phyloP scores from a whole-genome alignment of 768 basidiomycete species.

The Exsudoporus frostii region DNA sequence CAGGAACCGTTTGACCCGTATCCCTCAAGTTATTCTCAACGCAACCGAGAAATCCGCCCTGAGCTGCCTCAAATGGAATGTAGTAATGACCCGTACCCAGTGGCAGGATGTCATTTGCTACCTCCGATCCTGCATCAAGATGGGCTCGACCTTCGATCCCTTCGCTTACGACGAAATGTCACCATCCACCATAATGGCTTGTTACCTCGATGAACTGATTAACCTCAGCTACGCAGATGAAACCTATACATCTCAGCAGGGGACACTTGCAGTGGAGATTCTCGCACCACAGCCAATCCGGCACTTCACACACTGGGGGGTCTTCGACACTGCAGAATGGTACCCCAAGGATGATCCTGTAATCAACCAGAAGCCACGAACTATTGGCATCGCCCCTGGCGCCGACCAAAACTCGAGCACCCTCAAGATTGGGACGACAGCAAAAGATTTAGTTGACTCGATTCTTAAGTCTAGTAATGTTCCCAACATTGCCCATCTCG shows the following conservation, averaged over 20 bases:
- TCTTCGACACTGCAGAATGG: conserved; percentile 23
- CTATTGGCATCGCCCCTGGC: conserved; percentile 30
- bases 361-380: conserved; percentile 26
- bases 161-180: conserved; percentile 19
- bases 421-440: conserved; percentile 14
- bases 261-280: neutral
- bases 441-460: conserved; percentile 27
- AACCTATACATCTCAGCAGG: neutral
- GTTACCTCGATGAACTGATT: conserved; percentile 21
- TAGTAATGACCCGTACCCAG: conserved; percentile 15
- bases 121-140: conserved; percentile 26
- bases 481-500: conserved; percentile 1
- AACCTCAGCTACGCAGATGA: conserved; percentile 2
- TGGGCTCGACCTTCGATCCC: conserved; percentile 24
- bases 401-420: conserved; percentile 3
- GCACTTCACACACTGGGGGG: conserved; percentile 2
- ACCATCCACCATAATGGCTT: conserved; percentile 13
- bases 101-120: conserved; percentile 24
- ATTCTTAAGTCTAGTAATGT: conserved; percentile 21
- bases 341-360: conserved; percentile 32
- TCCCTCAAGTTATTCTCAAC: conserved; percentile 24
- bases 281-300: conserved; percentile 15
- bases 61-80: conserved; percentile 22
- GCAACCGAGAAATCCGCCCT: conserved; percentile 23
- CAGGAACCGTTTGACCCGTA: conserved; percentile 22